Base-by-base conservation (phyloP, 1,284 basidiomycete species). In the Ceratobasidium sp. region DNA sequence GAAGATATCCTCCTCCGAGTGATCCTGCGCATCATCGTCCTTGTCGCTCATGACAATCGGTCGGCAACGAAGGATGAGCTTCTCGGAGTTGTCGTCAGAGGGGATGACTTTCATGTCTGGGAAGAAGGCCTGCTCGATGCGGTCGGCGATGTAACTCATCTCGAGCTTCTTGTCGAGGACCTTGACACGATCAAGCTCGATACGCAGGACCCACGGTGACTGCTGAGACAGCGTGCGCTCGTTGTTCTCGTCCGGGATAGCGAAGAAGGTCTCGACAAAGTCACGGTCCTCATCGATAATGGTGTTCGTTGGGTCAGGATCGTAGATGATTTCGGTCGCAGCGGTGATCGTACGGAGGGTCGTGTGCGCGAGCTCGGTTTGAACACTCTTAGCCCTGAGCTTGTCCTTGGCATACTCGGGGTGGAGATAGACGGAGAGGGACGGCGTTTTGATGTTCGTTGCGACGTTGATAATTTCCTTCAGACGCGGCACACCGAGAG, bases 381-480 rank as follows among this genome's bases (percentile, higher is more conserved):
- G 91, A 1, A 98, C 93, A 46, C 89, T 88, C 85, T 97, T 96
- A 50, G 96, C 94, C 54, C 88, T 80, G 28, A 86, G 82, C 6
- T 85, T 80, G 47, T 89, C 88, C 62, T 83, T 83, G 47, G 92
- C 89, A 66, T 92, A 88, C 35, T 91, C 88, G 1, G 91, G 87
- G 35, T 90, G 85, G 50, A 98, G 88, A 80, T 96, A 98, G 67
- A 99, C 95, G 14, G 90, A 92, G 21, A 98, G 87, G 0, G 95
- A 96, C 0, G 98, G 98, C 0, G 98, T 99, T 84, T 98, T 98
- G 87, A 99, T 98, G 80, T 99, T 97, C 32, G 92, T 93, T 0
- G 98, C 96, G 64, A 98, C 96, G 81, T 99, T 99, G 85, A 99
- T 99, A 78, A 99, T 98, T 82, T 98, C 96, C 85, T 98, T 98